Evolutionary conservation across 2,329 filamentous ascomycete genomes (phyloP).

Genomic region (Colletotrichum sp.): DNA sequence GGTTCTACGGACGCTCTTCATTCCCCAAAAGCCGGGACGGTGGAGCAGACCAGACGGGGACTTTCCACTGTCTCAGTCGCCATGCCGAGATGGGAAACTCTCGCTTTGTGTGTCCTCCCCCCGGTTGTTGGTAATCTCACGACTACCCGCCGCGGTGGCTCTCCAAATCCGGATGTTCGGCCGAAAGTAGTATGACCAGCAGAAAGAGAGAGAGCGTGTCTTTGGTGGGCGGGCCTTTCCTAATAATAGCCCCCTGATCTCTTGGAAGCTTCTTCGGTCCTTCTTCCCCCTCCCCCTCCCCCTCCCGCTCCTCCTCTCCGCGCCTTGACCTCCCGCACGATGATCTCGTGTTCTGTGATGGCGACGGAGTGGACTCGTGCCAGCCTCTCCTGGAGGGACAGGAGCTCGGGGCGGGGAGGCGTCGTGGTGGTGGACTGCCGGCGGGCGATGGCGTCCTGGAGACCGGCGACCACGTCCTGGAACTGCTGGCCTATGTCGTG

Average conservation of each 20-base stretch:
- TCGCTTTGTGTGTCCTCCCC: neutral
- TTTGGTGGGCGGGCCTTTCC: neutral
- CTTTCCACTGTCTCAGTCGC: neutral
- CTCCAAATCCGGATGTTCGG: neutral
- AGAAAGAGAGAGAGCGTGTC: neutral
- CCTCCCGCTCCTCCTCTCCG: neutral
- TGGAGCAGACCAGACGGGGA: neutral
- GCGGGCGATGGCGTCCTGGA: slow-evolving; percentile 24
- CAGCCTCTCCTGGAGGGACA: neutral
- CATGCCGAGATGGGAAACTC: neutral
- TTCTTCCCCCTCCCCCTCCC: neutral
- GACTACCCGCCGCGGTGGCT: neutral
- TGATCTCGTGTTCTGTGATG: neutral
- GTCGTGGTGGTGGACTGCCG: neutral
- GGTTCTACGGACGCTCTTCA: neutral
- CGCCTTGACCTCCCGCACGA: neutral
- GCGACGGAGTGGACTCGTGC: neutral
- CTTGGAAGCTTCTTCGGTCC: neutral
- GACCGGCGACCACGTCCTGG: slow-evolving; percentile 40
- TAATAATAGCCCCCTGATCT: neutral
- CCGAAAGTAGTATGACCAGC: neutral
- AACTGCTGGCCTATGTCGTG: slow-evolving; percentile 17
- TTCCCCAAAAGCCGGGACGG: neutral
- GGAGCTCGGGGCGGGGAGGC: neutral
- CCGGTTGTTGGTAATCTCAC: neutral